Percentiles rank a stretch among this genome's conserved stretches.
phyloP scores from a whole-genome alignment of 495 filamentous ascomycete species.

The Parmelia sp. region DNA sequence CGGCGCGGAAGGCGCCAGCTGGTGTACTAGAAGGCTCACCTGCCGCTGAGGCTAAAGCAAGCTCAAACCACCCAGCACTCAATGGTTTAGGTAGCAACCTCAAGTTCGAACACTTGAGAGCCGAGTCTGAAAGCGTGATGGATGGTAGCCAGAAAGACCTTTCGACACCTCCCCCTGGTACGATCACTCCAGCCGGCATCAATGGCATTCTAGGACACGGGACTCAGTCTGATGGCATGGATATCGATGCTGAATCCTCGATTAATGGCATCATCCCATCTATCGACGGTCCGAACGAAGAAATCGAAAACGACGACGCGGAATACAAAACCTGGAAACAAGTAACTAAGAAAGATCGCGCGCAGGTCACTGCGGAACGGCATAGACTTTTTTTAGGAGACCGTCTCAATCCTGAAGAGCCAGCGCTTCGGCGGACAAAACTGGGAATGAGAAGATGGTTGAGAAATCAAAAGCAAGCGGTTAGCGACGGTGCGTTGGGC shows the following conservation, averaged over 20 bases:
- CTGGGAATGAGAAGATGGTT: slow-evolving; percentile 76
- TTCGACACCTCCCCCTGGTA: slow-evolving; percentile 72
- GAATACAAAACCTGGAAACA: slow-evolving; percentile 99
- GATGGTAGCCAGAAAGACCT: slow-evolving; percentile 58
- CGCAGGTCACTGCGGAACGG: slow-evolving; percentile 69
- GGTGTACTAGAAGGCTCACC: slow-evolving; percentile 64
- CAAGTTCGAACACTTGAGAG: slow-evolving; percentile 44
- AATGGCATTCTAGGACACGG: slow-evolving; percentile 56
- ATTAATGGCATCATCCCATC: slow-evolving; percentile 51
- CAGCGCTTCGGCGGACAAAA: slow-evolving; percentile 73
- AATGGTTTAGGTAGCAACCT: slow-evolving; percentile 45
- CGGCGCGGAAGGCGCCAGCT: slow-evolving; percentile 62
- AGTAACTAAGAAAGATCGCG: slow-evolving; percentile 92
- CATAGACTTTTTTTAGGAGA: slow-evolving; percentile 79
- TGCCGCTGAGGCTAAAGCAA: slow-evolving; percentile 35
- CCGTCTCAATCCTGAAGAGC: slow-evolving; percentile 79
- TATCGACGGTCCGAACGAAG: slow-evolving; percentile 31
- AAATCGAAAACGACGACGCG: slow-evolving; percentile 66
- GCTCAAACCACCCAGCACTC: slow-evolving; percentile 40
- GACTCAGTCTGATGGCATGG: slow-evolving; percentile 74
- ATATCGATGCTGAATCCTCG: slow-evolving; percentile 63
- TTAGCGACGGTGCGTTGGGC: slow-evolving; percentile 37
- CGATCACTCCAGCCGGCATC: slow-evolving; percentile 67
- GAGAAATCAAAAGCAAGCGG: slow-evolving; percentile 60
- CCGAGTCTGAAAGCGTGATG: slow-evolving; percentile 56